Base-by-base conservation (phyloP, 2,329 filamentous ascomycete species). In the Alternaria metachromatica region DNA sequence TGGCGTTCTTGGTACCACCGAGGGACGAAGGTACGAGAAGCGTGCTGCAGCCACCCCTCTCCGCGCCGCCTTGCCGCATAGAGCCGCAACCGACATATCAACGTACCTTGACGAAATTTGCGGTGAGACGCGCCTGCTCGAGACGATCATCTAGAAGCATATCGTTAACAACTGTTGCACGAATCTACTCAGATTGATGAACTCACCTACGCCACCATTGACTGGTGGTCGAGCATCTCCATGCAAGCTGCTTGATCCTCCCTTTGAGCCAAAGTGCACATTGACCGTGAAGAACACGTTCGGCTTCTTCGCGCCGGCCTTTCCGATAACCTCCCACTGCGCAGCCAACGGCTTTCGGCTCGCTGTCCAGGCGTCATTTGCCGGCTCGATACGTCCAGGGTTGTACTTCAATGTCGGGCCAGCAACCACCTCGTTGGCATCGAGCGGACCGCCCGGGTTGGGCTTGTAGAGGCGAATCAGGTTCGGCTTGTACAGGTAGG, bases 271-370 rank as follows among this genome's bases (percentile, higher is more conserved):
- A 72, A 88, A 88, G 80, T 92, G 90, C 43, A 92, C 88, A 72
- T 92, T 92, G 65, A 93, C 83, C 3, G 90, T 92, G 78, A 91
- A 92, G 79, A 92, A 89, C 1, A 58, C 66, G 4, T 71, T 68
- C 1, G 60, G 41, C 65, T 84, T 85, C 12, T 62, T 62, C 6
- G 41, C 28, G 64, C 79, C 83, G 62, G 83, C 81, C 26, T 84
- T 84, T 61, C 85, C 84, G 33, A 87, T 80, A 0, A 87, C 84
- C 72, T 87, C 85, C 89, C 90, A 93, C 62, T 86, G 84, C 5
- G 90, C 90, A 0, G 84, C 88, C 0, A 92, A 81, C 3, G 90
- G 90, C 81, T 92, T 92, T 61, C 90, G 87, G 72, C 85, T 89
- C 51, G 80, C 80, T 4, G 79, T 80, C 87, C 88, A 93, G 1